Percentiles rank a stretch among this genome's conserved stretches.
Conservation (phyloP, 2,329 filamentous ascomycete genomes). For the Penicillium sp. region DNA sequence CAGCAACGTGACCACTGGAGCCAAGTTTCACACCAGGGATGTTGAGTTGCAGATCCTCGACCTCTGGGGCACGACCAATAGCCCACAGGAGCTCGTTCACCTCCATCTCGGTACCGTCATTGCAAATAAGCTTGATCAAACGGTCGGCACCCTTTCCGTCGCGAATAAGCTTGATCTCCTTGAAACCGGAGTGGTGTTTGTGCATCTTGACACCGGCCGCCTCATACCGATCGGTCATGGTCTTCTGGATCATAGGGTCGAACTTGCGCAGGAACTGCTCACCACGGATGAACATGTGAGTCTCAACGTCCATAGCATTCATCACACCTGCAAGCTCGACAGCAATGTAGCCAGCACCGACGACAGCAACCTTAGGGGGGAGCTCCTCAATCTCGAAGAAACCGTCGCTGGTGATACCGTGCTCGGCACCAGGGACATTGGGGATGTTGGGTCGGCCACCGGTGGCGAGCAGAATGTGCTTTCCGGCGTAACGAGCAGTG, state of each 20-base stretch:
- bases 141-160: conserved; percentile 50
- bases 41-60: conserved; percentile 44
- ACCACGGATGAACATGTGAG: conserved; percentile 53
- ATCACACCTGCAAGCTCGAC: conserved; percentile 54
- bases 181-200: conserved; percentile 48
- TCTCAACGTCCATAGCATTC: conserved; percentile 51
- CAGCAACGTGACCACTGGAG: conserved; percentile 43
- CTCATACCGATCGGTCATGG: conserved; percentile 54
- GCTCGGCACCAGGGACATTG: conserved; percentile 46
- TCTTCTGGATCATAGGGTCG: conserved; percentile 55
- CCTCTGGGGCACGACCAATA: conserved; percentile 49
- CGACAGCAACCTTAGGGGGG: conserved; percentile 52
- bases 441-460: conserved; percentile 50
- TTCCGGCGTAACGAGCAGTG: conserved; percentile 41
- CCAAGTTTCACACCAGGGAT: conserved; percentile 45
- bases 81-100: conserved; percentile 55
- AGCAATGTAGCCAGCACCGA: conserved; percentile 54
- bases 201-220: conserved; percentile 51
- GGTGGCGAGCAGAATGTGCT: conserved; percentile 51
- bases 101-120: conserved; percentile 46
- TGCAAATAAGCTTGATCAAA: conserved; percentile 45
- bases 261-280: conserved; percentile 53
- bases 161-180: conserved; percentile 48
- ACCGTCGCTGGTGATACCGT: conserved; percentile 54
- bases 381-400: conserved; percentile 55